These are phyloP conservation scores for Panus rudis DNA, from an alignment of 768 basidiomycete genomes.

Conservation along the genomic window DNA sequence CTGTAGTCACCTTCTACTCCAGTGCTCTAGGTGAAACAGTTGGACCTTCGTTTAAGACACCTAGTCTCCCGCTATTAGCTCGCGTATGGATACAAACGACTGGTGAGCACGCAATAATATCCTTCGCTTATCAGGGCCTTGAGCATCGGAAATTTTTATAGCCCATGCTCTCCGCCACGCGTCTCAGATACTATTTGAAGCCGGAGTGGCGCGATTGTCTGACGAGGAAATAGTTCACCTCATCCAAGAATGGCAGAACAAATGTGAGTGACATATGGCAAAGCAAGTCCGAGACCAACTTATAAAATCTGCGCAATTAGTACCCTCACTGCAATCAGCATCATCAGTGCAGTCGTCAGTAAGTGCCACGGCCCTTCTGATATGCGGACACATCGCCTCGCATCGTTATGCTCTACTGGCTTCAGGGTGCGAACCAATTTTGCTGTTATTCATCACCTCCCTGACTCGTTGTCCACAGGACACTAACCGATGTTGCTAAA, in stretches of 20 bases:
- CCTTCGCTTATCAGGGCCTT: conserved; percentile 3
- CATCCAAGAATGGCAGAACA: conserved; percentile 58
- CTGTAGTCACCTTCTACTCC: conserved; percentile 76
- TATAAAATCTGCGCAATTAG: too few species aligned
- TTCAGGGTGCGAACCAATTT: conserved; percentile 42
- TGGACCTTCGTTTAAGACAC: conserved; percentile 54
- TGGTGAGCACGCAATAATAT: conserved; percentile 35
- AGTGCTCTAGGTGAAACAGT: conserved; percentile 58
- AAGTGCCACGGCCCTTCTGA: conserved; percentile 67
- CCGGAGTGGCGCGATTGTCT: conserved; percentile 56
- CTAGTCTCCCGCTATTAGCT: conserved; percentile 69
- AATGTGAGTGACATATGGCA: conserved; percentile 38
- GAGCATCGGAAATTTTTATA: not conserved
- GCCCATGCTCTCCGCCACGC: conserved; percentile 72
- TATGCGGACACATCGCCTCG: conserved; percentile 78
- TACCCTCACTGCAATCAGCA: conserved; percentile 30
- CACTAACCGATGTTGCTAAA: conserved; percentile 77
- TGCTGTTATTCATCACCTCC: conserved; percentile 2
- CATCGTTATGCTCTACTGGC: conserved; percentile 75
- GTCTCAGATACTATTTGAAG: conserved; percentile 71
- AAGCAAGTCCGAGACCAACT: too few species aligned
- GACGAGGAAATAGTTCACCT: conserved; percentile 58
- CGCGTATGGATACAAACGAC: conserved; percentile 70
- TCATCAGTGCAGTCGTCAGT: conserved; percentile 57
- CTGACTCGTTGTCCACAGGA: conserved; percentile 33